phyloP scores from a whole-genome alignment of 352 stramenopile species.

The Globisporangium acanthophoron region DNA sequence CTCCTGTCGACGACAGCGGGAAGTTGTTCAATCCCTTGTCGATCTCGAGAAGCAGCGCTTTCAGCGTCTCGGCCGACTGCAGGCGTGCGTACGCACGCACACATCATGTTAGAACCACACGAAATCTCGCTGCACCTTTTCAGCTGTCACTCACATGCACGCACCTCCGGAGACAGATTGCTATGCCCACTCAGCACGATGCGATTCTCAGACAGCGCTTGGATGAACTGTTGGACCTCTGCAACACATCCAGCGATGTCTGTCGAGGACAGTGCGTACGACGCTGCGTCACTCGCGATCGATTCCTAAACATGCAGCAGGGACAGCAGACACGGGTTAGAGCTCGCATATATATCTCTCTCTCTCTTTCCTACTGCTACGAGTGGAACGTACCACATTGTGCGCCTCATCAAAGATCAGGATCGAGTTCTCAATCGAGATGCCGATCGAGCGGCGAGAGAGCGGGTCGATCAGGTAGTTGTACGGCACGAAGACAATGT shows the following conservation, averaged over 20 bases:
- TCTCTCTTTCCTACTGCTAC: too few species aligned
- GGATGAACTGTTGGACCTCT: conserved; percentile 90
- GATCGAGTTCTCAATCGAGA: conserved; percentile 95
- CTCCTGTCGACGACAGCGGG: conserved; percentile 57
- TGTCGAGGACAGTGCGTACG: conserved; percentile 93
- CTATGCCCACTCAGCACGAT: conserved; percentile 44
- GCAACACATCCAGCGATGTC: conserved; percentile 92
- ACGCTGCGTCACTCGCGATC: conserved; percentile 92
- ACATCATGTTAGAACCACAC: background rate
- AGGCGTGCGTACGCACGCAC: background rate
- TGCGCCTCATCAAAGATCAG: conserved; percentile 99
- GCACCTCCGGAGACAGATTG: conserved; percentile 60
- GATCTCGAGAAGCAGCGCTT: conserved; percentile 80
- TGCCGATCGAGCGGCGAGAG: conserved; percentile 86
- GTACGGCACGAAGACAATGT: conserved; percentile 99
- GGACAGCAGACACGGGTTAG: conserved; percentile 6
- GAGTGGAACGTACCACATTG: conserved; percentile 90
- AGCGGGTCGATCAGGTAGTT: conserved; percentile 99
- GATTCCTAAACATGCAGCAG: conserved; percentile 46
- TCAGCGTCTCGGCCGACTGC: conserved; percentile 75
- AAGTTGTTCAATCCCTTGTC: conserved; percentile 79
- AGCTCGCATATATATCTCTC: conserved; percentile 3
- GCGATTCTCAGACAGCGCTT: conserved; percentile 50
- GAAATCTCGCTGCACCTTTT: background rate
- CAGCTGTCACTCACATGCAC: background rate